phyloP scores from a whole-genome alignment of 1,284 basidiomycete species.

The Sanguinoderma infundibulare region DNA sequence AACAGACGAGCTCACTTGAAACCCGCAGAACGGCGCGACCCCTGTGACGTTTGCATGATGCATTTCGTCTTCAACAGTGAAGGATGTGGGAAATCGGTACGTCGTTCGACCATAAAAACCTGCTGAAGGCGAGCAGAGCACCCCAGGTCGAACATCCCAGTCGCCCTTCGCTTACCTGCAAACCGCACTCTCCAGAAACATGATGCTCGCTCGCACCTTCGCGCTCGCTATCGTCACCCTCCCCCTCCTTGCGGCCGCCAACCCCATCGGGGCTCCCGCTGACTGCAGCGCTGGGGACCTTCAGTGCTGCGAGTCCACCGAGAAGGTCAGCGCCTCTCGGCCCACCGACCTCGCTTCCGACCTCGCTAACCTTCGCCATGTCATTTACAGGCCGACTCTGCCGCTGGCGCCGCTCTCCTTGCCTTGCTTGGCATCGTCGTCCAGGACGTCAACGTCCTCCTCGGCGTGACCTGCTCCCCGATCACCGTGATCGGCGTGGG shows the following conservation, averaged over 20 bases:
- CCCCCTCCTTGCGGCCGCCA: slow-evolving; percentile 28
- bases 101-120: neutral
- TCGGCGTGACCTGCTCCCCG: slow-evolving; percentile 36
- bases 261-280: slow-evolving; percentile 11
- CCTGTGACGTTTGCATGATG: neutral
- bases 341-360: neutral
- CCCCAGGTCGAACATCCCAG: slow-evolving; percentile 12
- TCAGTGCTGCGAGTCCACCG: slow-evolving; percentile 31
- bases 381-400: slow-evolving; percentile 18
- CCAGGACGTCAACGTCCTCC: slow-evolving; percentile 26
- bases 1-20: too few relatives aligned
- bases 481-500: slow-evolving; percentile 32
- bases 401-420: slow-evolving; percentile 17
- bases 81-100: neutral
- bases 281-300: slow-evolving; percentile 30
- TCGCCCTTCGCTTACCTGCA: slow-evolving; percentile 1
- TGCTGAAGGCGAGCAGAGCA: neutral
- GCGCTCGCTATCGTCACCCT: slow-evolving; percentile 13
- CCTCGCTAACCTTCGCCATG: neutral
- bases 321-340: neutral
- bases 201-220: slow-evolving; percentile 18
- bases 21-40: neutral
- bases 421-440: slow-evolving; percentile 29
- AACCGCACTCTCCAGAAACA: slow-evolving; percentile 3
- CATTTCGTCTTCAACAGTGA: neutral